Conservation (phyloP, 2,329 filamentous ascomycete species). For the Calonectria leucothoes region DNA sequence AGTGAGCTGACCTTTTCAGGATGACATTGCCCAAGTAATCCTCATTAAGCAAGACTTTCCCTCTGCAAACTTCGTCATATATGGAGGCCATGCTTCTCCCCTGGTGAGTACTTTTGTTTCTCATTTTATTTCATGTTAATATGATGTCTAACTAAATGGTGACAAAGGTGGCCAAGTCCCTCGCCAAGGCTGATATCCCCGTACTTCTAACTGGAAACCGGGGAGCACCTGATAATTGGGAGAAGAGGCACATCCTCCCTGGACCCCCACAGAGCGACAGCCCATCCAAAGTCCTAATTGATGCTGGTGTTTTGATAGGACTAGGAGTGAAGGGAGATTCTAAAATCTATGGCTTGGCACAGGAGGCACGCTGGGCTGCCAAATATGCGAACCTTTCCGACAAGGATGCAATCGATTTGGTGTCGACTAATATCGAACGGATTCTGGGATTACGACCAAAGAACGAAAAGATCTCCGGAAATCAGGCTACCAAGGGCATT, state of each 20-base stretch:
- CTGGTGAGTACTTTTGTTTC: neutral
- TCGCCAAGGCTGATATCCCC: neutral
- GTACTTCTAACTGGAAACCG: conserved; percentile 3
- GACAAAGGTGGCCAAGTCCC: neutral
- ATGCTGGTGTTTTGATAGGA: neutral
- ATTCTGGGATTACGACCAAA: neutral
- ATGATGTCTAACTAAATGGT: neutral
- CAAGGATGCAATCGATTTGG: neutral
- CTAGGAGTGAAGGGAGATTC: conserved; percentile 1
- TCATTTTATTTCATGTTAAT: neutral
- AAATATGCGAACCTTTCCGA: conserved; percentile 8
- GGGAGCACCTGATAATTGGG: conserved; percentile 1
- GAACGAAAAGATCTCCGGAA: too few relatives aligned
- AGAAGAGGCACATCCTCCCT: neutral
- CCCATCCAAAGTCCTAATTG: neutral
- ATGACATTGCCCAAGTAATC: neutral
- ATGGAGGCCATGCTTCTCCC: neutral
- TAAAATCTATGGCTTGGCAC: neutral
- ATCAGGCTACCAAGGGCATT: neutral
- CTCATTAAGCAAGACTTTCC: conserved; percentile 6
- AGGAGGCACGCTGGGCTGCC: neutral
- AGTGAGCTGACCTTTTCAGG: neutral
- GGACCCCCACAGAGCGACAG: neutral
- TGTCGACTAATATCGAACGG: neutral
- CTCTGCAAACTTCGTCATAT: neutral